phyloP scores from a whole-genome alignment of 768 basidiomycete genomes.

The Calocybe cyanea region DNA sequence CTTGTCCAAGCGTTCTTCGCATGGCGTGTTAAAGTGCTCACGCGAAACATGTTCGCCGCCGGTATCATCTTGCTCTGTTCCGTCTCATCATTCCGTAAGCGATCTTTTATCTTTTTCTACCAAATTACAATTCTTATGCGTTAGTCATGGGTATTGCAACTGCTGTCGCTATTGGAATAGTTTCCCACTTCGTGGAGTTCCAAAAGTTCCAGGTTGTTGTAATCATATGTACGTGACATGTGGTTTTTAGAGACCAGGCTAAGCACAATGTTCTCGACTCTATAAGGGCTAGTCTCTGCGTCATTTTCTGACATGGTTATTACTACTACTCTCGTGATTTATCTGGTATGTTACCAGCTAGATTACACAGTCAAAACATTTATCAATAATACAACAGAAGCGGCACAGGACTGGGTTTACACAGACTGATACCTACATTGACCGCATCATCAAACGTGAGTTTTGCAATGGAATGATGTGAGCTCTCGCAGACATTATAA shows the following conservation, averaged over 20 bases:
- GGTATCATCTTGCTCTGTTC: constrained; percentile 12
- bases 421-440: constrained; percentile 33
- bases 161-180: constrained; percentile 17
- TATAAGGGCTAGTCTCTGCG: constrained; percentile 34
- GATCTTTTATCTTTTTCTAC: not conserved
- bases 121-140: not conserved
- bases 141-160: constrained; percentile 22
- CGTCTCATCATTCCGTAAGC: constrained; percentile 15
- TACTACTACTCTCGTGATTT: constrained; percentile 32
- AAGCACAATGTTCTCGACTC: not conserved
- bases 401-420: constrained; percentile 35
- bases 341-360: constrained; percentile 26
- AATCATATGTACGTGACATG: constrained; percentile 18
- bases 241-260: too few relatives aligned
- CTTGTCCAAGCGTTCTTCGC: constrained; percentile 16
- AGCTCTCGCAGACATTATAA: too few relatives aligned
- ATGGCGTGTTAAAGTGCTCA: constrained; percentile 23
- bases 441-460: constrained; percentile 34
- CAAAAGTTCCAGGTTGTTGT: constrained; percentile 21
- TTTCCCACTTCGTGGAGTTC: constrained; percentile 19
- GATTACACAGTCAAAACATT: too few relatives aligned
- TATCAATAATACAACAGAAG: constrained; percentile 24
- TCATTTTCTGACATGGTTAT: constrained; percentile 35
- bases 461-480: too few relatives aligned
- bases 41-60: constrained; percentile 12